Evolutionary conservation across 495 filamentous ascomycete species (phyloP).

Genomic region (Penicillium lagena): DNA sequence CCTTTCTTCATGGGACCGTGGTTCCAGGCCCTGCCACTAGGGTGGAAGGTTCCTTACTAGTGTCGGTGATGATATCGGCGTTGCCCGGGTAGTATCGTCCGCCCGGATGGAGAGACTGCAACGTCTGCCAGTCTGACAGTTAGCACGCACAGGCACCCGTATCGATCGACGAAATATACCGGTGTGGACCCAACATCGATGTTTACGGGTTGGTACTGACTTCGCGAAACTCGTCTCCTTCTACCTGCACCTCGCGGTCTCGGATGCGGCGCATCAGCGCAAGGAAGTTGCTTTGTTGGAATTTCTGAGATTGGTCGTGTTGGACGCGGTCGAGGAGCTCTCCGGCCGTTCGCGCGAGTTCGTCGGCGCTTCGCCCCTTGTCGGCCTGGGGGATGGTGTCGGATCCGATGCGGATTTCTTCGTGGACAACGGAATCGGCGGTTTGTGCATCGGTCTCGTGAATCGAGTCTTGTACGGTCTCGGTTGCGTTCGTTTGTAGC

Average conservation of each 20-base stretch:
- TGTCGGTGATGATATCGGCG: constrained; percentile 1
- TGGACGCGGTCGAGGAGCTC: constrained; percentile 63
- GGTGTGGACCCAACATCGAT: constrained; percentile 32
- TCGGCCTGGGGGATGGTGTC: constrained; percentile 36
- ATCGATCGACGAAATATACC: constrained; percentile 29
- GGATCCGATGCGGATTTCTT: constrained; percentile 43
- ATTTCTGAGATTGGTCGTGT: constrained; percentile 63
- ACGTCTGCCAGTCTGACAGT: constrained; percentile 22
- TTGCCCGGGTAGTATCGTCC: constrained; percentile 40
- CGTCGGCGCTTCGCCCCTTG: constrained; percentile 50
- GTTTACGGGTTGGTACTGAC: constrained; percentile 44
- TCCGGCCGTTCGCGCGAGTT: constrained; percentile 64
- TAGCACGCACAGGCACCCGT: constrained; percentile 29
- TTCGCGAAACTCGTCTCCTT: constrained; percentile 49
- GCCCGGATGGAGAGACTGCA: constrained; percentile 47
- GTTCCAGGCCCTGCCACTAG: constrained; percentile 2
- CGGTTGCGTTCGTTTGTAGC: constrained; percentile 4
- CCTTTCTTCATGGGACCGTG: not conserved
- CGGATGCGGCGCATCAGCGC: constrained; percentile 64
- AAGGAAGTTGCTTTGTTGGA: constrained; percentile 72
- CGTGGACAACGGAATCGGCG: constrained; percentile 4
- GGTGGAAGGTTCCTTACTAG: constrained; percentile 15
- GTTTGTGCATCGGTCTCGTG: constrained; percentile 8
- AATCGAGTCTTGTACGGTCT: constrained; percentile 1
- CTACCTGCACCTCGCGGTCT: constrained; percentile 46